Evolutionary conservation across 2,329 filamentous ascomycete species (phyloP).

Genomic region (Hypoxylon sp.): DNA sequence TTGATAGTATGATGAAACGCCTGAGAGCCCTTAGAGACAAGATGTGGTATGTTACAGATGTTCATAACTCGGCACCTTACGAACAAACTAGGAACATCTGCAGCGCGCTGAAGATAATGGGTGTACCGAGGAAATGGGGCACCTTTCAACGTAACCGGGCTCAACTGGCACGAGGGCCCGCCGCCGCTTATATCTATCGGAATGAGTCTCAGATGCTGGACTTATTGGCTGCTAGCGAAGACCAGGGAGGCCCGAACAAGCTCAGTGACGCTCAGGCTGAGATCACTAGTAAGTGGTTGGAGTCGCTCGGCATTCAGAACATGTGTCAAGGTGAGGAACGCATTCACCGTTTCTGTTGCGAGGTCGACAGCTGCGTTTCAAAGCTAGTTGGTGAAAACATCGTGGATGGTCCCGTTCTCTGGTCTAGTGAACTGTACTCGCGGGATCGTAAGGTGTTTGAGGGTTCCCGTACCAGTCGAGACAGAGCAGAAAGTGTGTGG

Average conservation of each 20-base stretch:
- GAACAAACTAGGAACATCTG: conserved; percentile 89
- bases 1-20: conserved; percentile 81
- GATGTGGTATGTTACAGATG: conserved; percentile 98
- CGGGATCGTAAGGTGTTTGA: conserved; percentile 78
- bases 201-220: conserved; percentile 90
- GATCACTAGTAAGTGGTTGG: conserved; percentile 85
- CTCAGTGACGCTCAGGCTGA: conserved; percentile 96
- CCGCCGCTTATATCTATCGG: conserved; percentile 79
- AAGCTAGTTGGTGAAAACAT: conserved; percentile 89
- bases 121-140: conserved; percentile 71
- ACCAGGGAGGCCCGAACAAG: conserved; percentile 93
- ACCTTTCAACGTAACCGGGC: conserved; percentile 66
- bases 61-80: conserved; percentile 89
- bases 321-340: conserved; percentile 96
- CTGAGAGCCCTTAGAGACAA: conserved; percentile 87
- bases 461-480: conserved; percentile 56
- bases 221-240: conserved; percentile 83
- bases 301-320: conserved; percentile 86
- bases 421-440: conserved; percentile 91
- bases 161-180: conserved; percentile 63
- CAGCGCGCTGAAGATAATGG: conserved; percentile 92
- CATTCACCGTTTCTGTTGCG: conserved; percentile 93
- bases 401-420: conserved; percentile 87
- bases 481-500: conserved; percentile 65
- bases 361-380: conserved; percentile 87